Base-by-base conservation (phyloP, 768 basidiomycete species). In the Phylloporus arenicola region DNA sequence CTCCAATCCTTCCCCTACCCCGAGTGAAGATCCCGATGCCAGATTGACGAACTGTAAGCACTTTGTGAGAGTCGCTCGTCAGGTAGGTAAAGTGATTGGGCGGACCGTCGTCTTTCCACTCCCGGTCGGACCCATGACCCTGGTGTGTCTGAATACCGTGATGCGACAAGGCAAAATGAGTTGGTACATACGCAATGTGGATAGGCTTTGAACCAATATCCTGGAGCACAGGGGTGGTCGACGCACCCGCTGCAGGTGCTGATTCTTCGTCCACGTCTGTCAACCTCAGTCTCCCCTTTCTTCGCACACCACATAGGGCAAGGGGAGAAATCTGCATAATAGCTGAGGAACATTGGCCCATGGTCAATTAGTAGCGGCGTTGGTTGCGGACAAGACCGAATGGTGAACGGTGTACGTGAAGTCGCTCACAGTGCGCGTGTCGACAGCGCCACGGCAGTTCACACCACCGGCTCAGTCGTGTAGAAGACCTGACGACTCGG, bases 1-100 rank as follows among this genome's bases (percentile, higher is more conserved):
- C 48, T 69, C 64, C 41, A 72, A 43, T 16, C 64, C 67, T 43
- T 49, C 50, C 7, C 71, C 68, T 19, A 70, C 64, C 27, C 57
- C 49, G 6, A 68, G 59, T 1, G 53, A 48, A 10, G 69, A 68
- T 4, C 53, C 64, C 13, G 69, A 62, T 7, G 49, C 62, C 17
- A 59, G 47, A 57, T 72, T 72, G 49, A 72, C 64, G 29, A 72
- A 70, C 71, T 72, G 37, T 8, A 38, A n/a, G 24, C 1, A 9
- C 6, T 13, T 24, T 11, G n/a, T 49, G 39, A 34, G 34, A 52
- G 38, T 11, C 40, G 17, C 9, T 37, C 17, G 37, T 30, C 35
- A 45, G 20, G 22, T 5, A 27, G 27, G 22, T 46, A 19, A 14
- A 27, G n/a, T 6, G 38, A 37, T 38, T 25, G n/a, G 16, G 45